Base-by-base conservation (phyloP, 2,329 filamentous ascomycete species). In the Nothopassalora personata region DNA sequence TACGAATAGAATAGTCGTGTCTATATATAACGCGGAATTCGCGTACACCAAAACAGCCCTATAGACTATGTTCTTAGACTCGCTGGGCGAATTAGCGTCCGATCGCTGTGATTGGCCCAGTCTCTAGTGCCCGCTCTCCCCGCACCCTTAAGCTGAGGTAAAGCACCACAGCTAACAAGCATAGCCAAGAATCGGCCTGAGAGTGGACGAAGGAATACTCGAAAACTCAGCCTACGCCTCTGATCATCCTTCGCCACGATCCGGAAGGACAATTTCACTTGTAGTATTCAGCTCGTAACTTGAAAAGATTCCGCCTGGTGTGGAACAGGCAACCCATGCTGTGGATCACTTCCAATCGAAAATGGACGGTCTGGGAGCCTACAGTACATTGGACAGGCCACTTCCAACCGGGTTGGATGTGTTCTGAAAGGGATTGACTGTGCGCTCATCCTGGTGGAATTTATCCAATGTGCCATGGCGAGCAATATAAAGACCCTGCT, bases 301-400 rank as follows among this genome's bases (percentile, higher is more conserved):
- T 7, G 10, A 50, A 28, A 28, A 50, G 52, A 27, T 23, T 4
- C 4, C 36, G 52, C 31, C 11, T 2, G 45, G 9, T 18, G 18
- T 57, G 30, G 45, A 60, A 60, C 52, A 60, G 61, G 57, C 59
- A 60, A 30, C 48, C 57, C 62, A 55, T 62, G 58, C 50, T 59
- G 60, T 54, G 46, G 60, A 64, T 64, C n/a, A 60, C 52, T 51
- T 51, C 33, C 53, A 34, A 54, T 36, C 53, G 34, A 55, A 36
- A 54, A 15, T 49, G 50, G 30, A 39, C 23, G 34, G 15, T 43
- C 31, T 53, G 51, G 52, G 48, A 23, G 53, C 53, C 47, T 61
- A 46, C 60, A 31, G 39, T 61, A 46, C 60, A 31, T 34, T 30
- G 43, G n/a, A 3, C 48, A 62, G 57, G 62, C 60, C 60, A 55